These are phyloP conservation scores for Amaranthus tricolor DNA, from an alignment of 179 eudicot genomes.

Conservation along the genomic window DNA sequence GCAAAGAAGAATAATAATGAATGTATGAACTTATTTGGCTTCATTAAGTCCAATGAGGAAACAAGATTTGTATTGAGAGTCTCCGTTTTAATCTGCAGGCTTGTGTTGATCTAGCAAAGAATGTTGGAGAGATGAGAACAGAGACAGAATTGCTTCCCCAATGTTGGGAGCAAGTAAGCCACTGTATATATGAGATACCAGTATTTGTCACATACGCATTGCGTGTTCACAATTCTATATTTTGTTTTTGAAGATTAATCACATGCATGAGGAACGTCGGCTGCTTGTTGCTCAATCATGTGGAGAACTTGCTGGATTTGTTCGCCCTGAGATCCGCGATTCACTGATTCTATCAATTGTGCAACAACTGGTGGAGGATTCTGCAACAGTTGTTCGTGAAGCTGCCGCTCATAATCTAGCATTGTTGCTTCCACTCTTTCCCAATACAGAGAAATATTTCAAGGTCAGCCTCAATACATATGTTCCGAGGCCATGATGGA, in stretches of 20 bases:
- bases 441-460: constrained; percentile 96
- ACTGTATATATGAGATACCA: constrained; percentile 3
- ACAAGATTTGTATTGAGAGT: not conserved
- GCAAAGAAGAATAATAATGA: constrained; percentile 97
- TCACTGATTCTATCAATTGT: constrained; percentile 94
- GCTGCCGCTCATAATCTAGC: constrained; percentile 99
- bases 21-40: constrained; percentile 44
- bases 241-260: constrained; percentile 72
- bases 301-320: constrained; percentile 97
- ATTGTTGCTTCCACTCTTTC: constrained; percentile 97
- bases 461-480: constrained; percentile 99
- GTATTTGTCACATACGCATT: not conserved
- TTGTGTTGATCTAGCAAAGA: constrained; percentile 92
- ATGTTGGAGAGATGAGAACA: constrained; percentile 96
- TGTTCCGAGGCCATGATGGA: constrained; percentile 99
- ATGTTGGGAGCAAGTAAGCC: constrained; percentile 98
- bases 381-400: constrained; percentile 97
- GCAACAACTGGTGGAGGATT: constrained; percentile 96
- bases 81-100: constrained; percentile 48
- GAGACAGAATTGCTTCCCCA: constrained; percentile 99
- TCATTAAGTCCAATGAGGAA: not conserved
- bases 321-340: constrained; percentile 98
- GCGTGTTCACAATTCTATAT: constrained; percentile 12
- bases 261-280: constrained; percentile 96
- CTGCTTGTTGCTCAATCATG: constrained; percentile 99